These are phyloP conservation scores for Naematelia aurantialba DNA, from an alignment of 768 basidiomycete species.

Conservation along the genomic window DNA sequence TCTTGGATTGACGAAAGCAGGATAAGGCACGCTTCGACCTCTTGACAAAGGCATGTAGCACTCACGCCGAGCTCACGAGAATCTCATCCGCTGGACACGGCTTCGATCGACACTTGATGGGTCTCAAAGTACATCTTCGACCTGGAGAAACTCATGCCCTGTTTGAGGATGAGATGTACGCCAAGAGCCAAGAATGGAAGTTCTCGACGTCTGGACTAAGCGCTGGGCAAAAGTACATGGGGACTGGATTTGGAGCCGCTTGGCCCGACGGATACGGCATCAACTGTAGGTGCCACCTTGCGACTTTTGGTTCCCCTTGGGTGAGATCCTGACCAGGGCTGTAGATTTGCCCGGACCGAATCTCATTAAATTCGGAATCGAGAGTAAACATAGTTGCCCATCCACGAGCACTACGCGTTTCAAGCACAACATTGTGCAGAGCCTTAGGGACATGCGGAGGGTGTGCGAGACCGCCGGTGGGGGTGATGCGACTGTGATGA, in stretches of 20 bases:
- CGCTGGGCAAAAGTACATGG: conserved; percentile 77
- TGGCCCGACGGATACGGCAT: conserved; percentile 89
- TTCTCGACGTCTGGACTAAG: conserved; percentile 85
- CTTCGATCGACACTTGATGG: conserved; percentile 87
- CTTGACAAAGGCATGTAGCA: conserved; percentile 65
- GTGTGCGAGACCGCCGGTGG: conserved; percentile 55
- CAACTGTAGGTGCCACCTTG: conserved; percentile 63
- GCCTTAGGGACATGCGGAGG: conserved; percentile 66
- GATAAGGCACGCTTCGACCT: conserved; percentile 53
- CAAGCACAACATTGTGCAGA: conserved; percentile 60
- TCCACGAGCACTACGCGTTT: conserved; percentile 69
- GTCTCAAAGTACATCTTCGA: conserved; percentile 64
- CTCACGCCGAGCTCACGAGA: conserved; percentile 68
- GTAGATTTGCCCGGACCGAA: conserved; percentile 77
- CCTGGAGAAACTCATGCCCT: conserved; percentile 61
- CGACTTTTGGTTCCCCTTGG: not conserved
- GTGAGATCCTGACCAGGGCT: not conserved
- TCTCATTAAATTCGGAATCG: conserved; percentile 85
- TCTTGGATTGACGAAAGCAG: conserved; percentile 36
- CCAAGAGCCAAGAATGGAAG: conserved; percentile 74
- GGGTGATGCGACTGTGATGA: not conserved
- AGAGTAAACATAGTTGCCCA: conserved; percentile 71
- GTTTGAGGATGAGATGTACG: conserved; percentile 74
- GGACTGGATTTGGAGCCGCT: conserved; percentile 84
- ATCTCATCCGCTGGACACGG: conserved; percentile 77